Percentiles rank a stretch among this genome's conserved stretches.
phyloP scores from a whole-genome alignment of 495 filamentous ascomycete species.

The Penicillium alfredii region DNA sequence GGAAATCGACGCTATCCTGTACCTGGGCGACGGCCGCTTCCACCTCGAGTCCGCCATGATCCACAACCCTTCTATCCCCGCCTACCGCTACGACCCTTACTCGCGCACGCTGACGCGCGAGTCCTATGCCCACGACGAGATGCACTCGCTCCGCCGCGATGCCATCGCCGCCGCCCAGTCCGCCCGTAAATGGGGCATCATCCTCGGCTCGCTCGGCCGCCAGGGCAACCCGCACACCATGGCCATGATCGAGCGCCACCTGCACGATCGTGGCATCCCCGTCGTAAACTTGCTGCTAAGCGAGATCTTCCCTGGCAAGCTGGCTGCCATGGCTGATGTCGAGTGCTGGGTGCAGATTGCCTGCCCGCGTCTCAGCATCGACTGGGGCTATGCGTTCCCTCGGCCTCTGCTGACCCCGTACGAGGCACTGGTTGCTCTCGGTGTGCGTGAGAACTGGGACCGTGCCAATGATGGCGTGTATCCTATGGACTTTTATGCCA shows the following conservation, averaged over 20 bases:
- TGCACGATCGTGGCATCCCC: constrained; percentile 61
- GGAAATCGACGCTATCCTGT: constrained; percentile 72
- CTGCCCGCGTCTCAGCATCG: constrained; percentile 89
- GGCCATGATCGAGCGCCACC: constrained; percentile 70
- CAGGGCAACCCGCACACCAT: constrained; percentile 96
- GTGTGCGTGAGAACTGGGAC: constrained; percentile 69
- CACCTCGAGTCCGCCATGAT: constrained; percentile 99
- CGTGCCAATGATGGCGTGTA: constrained; percentile 65
- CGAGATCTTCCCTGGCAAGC: constrained; percentile 94
- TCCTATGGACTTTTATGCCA: constrained; percentile 97
- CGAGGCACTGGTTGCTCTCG: constrained; percentile 85
- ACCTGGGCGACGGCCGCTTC: constrained; percentile 93
- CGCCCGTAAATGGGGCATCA: constrained; percentile 87
- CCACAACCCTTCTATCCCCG: constrained; percentile 82
- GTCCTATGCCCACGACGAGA: constrained; percentile 81
- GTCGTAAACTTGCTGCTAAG: constrained; percentile 78
- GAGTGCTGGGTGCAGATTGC: constrained; percentile 98
- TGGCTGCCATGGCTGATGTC: constrained; percentile 85
- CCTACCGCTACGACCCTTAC: constrained; percentile 97
- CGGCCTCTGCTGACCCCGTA: constrained; percentile 87
- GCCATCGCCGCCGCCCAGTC: constrained; percentile 69
- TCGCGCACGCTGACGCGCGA: constrained; percentile 85
- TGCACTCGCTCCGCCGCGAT: constrained; percentile 70
- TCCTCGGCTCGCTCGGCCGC: constrained; percentile 83
- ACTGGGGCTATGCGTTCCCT: constrained; percentile 97